These are phyloP conservation scores for Salvia sclarea DNA, from an alignment of 305 asterid species.

Conservation along the genomic window DNA sequence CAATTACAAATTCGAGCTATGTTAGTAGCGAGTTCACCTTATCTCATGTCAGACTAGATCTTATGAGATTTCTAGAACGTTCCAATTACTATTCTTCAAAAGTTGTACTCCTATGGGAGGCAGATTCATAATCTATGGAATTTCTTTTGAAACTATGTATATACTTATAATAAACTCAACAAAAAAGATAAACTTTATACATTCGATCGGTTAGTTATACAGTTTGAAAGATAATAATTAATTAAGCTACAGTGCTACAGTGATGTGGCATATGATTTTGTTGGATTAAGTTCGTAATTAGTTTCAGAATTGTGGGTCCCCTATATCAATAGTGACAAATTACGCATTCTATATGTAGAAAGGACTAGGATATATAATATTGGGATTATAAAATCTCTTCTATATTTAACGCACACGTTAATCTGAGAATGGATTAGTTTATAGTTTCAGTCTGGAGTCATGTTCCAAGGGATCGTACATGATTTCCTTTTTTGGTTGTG, in stretches of 20 bases:
- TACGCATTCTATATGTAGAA: neutral
- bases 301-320: neutral
- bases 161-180: no score
- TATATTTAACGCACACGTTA: no score
- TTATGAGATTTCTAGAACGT: conserved; percentile 3
- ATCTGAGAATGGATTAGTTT: no score
- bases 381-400: no score
- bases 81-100: neutral
- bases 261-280: neutral
- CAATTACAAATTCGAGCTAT: neutral
- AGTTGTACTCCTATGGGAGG: neutral
- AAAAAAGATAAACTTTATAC: no score
- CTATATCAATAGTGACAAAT: neutral
- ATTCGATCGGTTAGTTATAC: no score
- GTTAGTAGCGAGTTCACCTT: neutral
- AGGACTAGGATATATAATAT: neutral
- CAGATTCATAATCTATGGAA: no score
- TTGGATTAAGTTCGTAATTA: neutral
- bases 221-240: no score
- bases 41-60: neutral
- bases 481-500: neutral
- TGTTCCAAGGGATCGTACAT: neutral
- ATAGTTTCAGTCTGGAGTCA: neutral
- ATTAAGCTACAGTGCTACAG: neutral
- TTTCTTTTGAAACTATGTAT: no score